Base-by-base conservation (phyloP, 139 green algal genomes). In the Bryopsis sp. region DNA sequence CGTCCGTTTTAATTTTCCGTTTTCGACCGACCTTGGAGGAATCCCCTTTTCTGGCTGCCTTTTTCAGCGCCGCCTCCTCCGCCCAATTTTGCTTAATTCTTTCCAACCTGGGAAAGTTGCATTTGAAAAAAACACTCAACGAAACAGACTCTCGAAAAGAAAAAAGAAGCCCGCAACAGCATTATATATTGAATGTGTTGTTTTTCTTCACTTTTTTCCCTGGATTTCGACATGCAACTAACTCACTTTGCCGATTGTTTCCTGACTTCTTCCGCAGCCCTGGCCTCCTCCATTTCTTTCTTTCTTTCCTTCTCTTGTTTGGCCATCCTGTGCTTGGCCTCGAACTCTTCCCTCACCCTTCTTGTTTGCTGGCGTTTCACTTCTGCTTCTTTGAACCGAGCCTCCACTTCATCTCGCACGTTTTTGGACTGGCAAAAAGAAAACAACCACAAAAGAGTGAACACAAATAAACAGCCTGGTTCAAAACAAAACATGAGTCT, bases 121-220 rank as follows among this genome's bases (percentile, higher is more conserved):
- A 54, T 54, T 54, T 54, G 43, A 54, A 54, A 11, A 54, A 19
- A 54, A 54, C 43, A 54, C 15, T 54, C 43, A 54, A 54, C 15
- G 15, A 19, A 19, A 54, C 43, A 54, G 15, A 11, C 43, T 19
- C 43, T 19, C 43, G 11, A 26, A 54, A 54, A 54, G 43, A 11
- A 54, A 54, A 11, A 54, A 11, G 15, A 54, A 11, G 43, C 15
- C 43, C 43, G 43, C 19, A 19, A 19, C 43, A 54, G 11, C 15
- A 54, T 19, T 54, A 54, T 26, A 54, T 54, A 11, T 26, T 54
- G 43, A 11, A 11, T 19, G 11, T 11, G 43, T 19, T 54, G 43
- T 54, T 11, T 11, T 26, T 11, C 19, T 54, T 26, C 43, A 54
- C 11, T 26, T 54, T 11, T 54, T 54, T 54, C 15, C 11, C 43